phyloP scores from a whole-genome alignment of 768 basidiomycete species.

The Coprinellus micaceus region DNA sequence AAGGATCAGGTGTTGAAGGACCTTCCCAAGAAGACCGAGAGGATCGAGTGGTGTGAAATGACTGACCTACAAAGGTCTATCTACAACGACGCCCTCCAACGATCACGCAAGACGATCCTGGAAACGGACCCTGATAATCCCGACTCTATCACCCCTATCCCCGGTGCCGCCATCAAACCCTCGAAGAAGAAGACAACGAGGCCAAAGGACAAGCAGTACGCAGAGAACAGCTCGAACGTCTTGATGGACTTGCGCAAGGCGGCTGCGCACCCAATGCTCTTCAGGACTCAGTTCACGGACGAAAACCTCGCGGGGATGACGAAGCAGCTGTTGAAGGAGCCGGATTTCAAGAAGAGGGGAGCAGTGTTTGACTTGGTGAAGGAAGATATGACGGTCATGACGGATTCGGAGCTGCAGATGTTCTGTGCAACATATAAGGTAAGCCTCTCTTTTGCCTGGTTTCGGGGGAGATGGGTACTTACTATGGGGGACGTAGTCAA shows the following conservation, averaged over 20 bases:
- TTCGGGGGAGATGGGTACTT: too few species aligned
- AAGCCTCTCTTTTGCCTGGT: slow-evolving; percentile 15
- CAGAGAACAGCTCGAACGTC: slow-evolving; percentile 87
- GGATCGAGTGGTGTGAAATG: slow-evolving; percentile 95
- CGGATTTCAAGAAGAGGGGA: slow-evolving; percentile 83
- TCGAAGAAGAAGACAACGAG: slow-evolving; percentile 48
- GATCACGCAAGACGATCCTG: slow-evolving; percentile 77
- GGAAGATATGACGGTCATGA: slow-evolving; percentile 99
- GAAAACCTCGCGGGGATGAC: slow-evolving; percentile 70
- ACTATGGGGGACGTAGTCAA: too few species aligned
- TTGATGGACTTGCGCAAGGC: slow-evolving; percentile 98
- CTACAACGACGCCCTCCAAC: slow-evolving; percentile 81
- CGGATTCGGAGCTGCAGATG: slow-evolving; percentile 88
- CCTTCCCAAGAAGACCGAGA: slow-evolving; percentile 87
- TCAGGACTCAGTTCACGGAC: slow-evolving; percentile 82
- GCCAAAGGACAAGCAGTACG: slow-evolving; percentile 61
- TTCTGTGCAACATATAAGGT: slow-evolving; percentile 89
- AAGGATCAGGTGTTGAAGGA: slow-evolving; percentile 97
- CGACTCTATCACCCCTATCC: slow-evolving; percentile 19
- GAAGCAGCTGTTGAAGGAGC: slow-evolving; percentile 82
- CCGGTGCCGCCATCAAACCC: slow-evolving; percentile 23
- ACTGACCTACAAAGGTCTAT: slow-evolving; percentile 76
- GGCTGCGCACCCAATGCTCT: slow-evolving; percentile 93
- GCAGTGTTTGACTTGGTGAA: slow-evolving; percentile 82
- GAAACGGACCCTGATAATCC: slow-evolving; percentile 33